A percentile compares a stretch with the other conserved stretches of the same genome.
phyloP scores from a whole-genome alignment of 371 early-diverging fungal genomes.

The Mortierella sp. region DNA sequence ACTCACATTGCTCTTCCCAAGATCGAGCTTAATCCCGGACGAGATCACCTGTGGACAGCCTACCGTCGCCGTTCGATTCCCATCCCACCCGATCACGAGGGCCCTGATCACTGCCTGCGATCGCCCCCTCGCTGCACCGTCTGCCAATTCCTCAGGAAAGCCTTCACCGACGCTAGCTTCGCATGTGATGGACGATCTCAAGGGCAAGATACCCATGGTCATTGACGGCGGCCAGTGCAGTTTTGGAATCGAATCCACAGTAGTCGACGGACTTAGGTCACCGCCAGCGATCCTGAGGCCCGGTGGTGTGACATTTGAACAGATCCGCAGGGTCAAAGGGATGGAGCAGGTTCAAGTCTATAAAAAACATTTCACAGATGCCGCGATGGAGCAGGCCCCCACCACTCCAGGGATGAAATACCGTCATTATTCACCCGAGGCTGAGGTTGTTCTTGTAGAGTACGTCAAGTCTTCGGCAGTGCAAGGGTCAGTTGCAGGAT shows the following conservation, averaged over 20 bases:
- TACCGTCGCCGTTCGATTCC: slow-evolving; percentile 97
- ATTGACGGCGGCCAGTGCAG: slow-evolving; percentile 95
- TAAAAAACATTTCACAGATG: slow-evolving; percentile 80
- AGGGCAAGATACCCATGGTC: slow-evolving; percentile 85
- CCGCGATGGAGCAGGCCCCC: slow-evolving; percentile 78
- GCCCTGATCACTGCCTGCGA: slow-evolving; percentile 89
- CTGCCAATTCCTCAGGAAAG: slow-evolving; percentile 98
- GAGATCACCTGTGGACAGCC: slow-evolving; percentile 88
- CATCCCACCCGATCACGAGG: slow-evolving; percentile 92
- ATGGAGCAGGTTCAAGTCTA: slow-evolving; percentile 80
- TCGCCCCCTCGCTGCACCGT: slow-evolving; percentile 98
- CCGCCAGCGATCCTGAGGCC: slow-evolving; percentile 95
- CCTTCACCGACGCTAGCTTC: slow-evolving; percentile 95
- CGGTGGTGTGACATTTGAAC: slow-evolving; percentile 95
- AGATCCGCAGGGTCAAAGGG: slow-evolving; percentile 64
- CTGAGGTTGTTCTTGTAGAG: slow-evolving; percentile 85
- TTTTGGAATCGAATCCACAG: slow-evolving; percentile 97
- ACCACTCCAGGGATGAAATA: slow-evolving; percentile 99
- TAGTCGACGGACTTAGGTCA: slow-evolving; percentile 82
- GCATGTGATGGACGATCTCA: slow-evolving; percentile 94
- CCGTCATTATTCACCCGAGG: slow-evolving; percentile 97
- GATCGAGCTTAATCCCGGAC: slow-evolving; percentile 72
- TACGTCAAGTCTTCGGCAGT: slow-evolving; percentile 3
- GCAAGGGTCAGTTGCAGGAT: slow-evolving; percentile 2
- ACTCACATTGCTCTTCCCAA: slow-evolving; percentile 93